phyloP scores from a whole-genome alignment of 192 early-diverging fungal genomes.

The Coemansia sp. region DNA sequence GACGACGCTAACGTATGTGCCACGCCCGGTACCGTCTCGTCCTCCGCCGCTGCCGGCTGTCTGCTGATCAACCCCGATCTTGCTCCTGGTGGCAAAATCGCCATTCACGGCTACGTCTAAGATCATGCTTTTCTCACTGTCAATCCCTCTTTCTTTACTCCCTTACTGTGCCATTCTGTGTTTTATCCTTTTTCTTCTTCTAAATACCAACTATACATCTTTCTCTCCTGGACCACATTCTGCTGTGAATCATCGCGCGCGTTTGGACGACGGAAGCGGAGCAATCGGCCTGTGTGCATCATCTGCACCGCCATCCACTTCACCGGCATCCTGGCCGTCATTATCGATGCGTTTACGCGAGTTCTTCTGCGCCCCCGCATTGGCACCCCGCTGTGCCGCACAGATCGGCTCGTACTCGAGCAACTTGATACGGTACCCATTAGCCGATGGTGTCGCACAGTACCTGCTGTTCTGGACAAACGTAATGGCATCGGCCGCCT shows the following conservation, averaged over 20 bases:
- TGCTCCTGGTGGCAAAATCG: neutral
- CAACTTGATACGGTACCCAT: constrained; percentile 47
- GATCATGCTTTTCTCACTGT: neutral
- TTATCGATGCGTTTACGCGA: constrained; percentile 25
- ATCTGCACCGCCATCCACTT: neutral
- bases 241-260: constrained; percentile 8
- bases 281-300: constrained; percentile 9
- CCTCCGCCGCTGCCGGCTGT: neutral
- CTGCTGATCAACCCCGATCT: constrained; percentile 42
- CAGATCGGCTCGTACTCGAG: constrained; percentile 52
- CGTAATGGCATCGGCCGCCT: constrained; percentile 70
- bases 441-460: constrained; percentile 60
- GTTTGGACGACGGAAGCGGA: constrained; percentile 15
- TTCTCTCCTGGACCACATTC: neutral
- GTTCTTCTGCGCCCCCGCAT: constrained; percentile 8
- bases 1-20: constrained; percentile 14
- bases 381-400: constrained; percentile 16
- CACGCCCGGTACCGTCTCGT: neutral
- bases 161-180: neutral
- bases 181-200: neutral
- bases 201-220: neutral
- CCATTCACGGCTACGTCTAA: neutral
- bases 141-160: neutral
- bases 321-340: neutral
- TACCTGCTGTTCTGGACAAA: constrained; percentile 85